Conservation (phyloP, 2,329 filamentous ascomycete genomes). For the Colletotrichum shisoi region DNA sequence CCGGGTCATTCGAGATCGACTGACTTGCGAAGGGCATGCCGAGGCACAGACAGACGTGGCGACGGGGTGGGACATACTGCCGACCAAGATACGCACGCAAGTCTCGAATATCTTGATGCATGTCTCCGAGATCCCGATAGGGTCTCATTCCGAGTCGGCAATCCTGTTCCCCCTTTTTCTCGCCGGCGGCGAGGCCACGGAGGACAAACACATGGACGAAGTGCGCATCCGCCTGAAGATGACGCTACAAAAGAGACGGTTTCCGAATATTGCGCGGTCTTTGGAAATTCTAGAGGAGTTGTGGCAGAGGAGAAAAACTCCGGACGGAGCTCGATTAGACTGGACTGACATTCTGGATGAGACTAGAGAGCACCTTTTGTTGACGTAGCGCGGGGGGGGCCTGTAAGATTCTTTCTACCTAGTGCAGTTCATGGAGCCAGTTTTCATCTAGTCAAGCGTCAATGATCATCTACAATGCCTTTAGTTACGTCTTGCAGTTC, state of each 20-base stretch:
- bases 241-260: constrained; percentile 31
- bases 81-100: constrained; percentile 30
- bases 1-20: constrained; percentile 17
- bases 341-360: constrained; percentile 30
- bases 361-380: constrained; percentile 23
- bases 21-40: background rate
- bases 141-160: constrained; percentile 32
- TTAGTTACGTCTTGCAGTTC: too few species aligned
- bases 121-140: constrained; percentile 23
- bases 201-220: constrained; percentile 24
- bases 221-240: constrained; percentile 26
- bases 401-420: too few species aligned
- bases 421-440: too few species aligned
- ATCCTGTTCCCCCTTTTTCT: constrained; percentile 38
- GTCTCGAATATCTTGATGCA: constrained; percentile 27
- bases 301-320: constrained; percentile 18
- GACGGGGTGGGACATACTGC: constrained; percentile 16
- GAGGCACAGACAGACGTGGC: background rate
- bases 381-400: background rate
- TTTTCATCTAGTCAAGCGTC: background rate
- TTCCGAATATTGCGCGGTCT: constrained; percentile 23
- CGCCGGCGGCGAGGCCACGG: constrained; percentile 33
- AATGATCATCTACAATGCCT: background rate
- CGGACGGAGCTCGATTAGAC: background rate
- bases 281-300: constrained; percentile 24